phyloP scores from a whole-genome alignment of 2,329 filamentous ascomycete genomes.

The Ascochyta pisi region DNA sequence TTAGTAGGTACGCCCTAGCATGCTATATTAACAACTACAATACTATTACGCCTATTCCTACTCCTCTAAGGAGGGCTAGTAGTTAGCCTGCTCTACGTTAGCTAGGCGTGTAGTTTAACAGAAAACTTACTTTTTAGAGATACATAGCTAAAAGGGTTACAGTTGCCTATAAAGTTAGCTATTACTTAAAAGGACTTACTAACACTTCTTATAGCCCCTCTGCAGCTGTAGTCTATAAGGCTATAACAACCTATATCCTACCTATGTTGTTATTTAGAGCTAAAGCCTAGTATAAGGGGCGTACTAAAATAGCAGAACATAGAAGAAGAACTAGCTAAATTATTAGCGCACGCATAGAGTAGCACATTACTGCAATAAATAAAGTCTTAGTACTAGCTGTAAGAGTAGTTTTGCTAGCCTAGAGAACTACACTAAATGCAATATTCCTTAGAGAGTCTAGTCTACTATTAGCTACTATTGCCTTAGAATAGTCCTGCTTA shows the following conservation, averaged over 20 bases:
- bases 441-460: not conserved
- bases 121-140: not conserved
- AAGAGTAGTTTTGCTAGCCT: not conserved
- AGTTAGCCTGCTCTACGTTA: not conserved
- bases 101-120: not conserved
- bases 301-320: not conserved
- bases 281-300: not conserved
- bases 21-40: no score
- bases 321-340: not conserved
- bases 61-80: no score
- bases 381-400: not conserved
- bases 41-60: no score
- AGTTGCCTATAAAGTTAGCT: not conserved
- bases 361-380: not conserved
- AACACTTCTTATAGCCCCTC: not conserved
- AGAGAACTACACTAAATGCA: not conserved
- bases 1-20: no score
- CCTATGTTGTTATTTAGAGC: not conserved
- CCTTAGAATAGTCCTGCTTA: not conserved
- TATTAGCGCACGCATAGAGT: not conserved
- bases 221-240: not conserved
- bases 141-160: fast-evolving
- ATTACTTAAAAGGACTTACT: not conserved
- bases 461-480: not conserved
- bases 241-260: not conserved